Evolutionary conservation across 306 rosid genomes (phyloP).

Genomic region (Malus asiatica): DNA sequence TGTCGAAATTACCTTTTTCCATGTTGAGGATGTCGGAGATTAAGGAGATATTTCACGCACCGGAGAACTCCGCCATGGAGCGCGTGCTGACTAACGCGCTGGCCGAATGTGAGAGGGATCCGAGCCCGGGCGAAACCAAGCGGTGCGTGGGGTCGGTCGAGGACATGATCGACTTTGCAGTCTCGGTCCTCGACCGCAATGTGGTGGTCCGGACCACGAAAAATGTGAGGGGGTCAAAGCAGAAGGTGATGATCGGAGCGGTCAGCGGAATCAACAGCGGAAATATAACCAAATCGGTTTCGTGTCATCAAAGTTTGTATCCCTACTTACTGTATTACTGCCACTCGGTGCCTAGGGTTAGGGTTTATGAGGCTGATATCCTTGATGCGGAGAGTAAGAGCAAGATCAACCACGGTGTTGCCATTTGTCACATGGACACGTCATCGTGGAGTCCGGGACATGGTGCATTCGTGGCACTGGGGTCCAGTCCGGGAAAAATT

Average conservation of each 20-base stretch:
- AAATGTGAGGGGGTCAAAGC: slow-evolving; percentile 47
- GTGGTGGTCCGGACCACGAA: slow-evolving; percentile 37
- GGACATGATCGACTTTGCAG: slow-evolving; percentile 66
- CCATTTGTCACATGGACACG: slow-evolving; percentile 79
- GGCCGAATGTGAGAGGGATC: slow-evolving; percentile 54
- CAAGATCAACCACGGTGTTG: slow-evolving; percentile 53
- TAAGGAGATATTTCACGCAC: slow-evolving; percentile 37
- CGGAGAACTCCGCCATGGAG: slow-evolving; percentile 34
- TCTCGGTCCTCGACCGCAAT: slow-evolving; percentile 37
- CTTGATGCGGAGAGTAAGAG: slow-evolving; percentile 19
- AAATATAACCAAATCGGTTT: slow-evolving; percentile 53
- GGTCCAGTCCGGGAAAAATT: slow-evolving; percentile 41
- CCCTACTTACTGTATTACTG: slow-evolving; percentile 82
- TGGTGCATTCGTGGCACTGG: slow-evolving; percentile 65
- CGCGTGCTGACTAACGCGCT: slow-evolving; percentile 36
- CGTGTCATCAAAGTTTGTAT: slow-evolving; percentile 85
- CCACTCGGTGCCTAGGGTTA: slow-evolving; percentile 72
- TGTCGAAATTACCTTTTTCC: slow-evolving; percentile 57
- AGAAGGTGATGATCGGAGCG: slow-evolving; percentile 46
- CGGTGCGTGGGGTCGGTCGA: slow-evolving; percentile 69
- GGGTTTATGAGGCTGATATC: slow-evolving; percentile 69
- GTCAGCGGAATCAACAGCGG: slow-evolving; percentile 58
- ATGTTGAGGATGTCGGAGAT: slow-evolving; percentile 16
- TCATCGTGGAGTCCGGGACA: slow-evolving; percentile 64
- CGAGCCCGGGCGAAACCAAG: slow-evolving; percentile 65